Evolutionary conservation across 1,284 basidiomycete genomes (phyloP), one percentile per base, ranked within the genome.

Genomic region (Sporisorium sorghi): DNA sequence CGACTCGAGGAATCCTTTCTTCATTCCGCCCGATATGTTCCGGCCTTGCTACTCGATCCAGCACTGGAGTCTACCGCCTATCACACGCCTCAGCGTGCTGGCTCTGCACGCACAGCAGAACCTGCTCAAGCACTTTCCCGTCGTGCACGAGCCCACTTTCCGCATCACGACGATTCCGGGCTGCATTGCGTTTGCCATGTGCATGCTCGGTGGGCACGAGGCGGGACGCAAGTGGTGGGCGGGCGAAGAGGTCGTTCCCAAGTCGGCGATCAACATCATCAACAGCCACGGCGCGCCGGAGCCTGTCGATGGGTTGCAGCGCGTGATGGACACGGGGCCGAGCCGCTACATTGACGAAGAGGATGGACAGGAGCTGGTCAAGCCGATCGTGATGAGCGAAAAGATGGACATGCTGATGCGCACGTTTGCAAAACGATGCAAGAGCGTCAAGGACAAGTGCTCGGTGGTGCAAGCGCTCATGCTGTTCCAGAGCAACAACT

Each of bases 91-190:
- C 21, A 77, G 75, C 52, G 69, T 79, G 57, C 55, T 80, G 21
- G 79, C 79, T 2, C 55, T 79, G 53, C 78, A 80, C 35, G 71
- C 77, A 2, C 79, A 80, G 47, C 76, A 80, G 47, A 80, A 80
- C 42, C 42, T 80, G 48, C 71, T 79, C 60, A 80, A 80, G 53
- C 79, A 80, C 47, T 77, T 80, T 23, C 77, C 79, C 14, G 69
- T 80, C 28, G 26, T 80, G 2, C 79, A 80, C 53, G 79, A 80
- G 59, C 79, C 79, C 10, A 80, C 79, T 21, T 80, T 80, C 58
- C 75, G 79, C 35, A 63, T 80, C 37, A 77, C 78, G 35, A 78
- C 75, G 6, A 78, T 70, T 8, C 79, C 79, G 3, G 73, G 73
- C 24, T 79, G 77, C 43, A 40, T 81, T 12, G 79, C 79, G 2